phyloP scores from a whole-genome alignment of 495 filamentous ascomycete species.

The Tuber calosporum region DNA sequence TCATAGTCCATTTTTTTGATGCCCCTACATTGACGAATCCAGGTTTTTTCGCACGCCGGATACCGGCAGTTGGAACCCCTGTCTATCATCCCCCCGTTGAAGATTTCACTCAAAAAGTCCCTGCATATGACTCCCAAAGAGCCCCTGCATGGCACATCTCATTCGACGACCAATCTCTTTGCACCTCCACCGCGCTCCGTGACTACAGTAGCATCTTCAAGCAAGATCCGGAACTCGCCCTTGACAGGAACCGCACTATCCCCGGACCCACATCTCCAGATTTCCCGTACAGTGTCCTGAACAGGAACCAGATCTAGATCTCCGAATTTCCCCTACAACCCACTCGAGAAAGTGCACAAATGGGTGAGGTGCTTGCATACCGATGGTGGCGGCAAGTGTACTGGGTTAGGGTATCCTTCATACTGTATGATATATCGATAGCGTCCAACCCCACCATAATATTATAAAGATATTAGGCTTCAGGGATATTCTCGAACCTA shows the following conservation, averaged over 20 bases:
- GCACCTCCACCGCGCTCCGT: not conserved
- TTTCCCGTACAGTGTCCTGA: too few relatives aligned
- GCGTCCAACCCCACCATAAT: not conserved
- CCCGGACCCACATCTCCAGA: not conserved
- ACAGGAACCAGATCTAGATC: not conserved
- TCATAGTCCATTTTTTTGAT: too few relatives aligned
- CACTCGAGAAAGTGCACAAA: not conserved
- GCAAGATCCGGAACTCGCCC: not conserved
- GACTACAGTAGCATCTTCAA: not conserved
- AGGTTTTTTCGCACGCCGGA: too few relatives aligned
- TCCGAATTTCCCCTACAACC: not conserved
- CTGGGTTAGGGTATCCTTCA: not conserved
- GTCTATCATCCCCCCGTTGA: too few relatives aligned
- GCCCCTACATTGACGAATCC: too few relatives aligned
- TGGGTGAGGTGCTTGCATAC: not conserved
- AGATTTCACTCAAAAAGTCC: not conserved
- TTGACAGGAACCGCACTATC: not conserved
- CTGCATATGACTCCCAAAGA: not conserved
- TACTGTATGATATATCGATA: not conserved
- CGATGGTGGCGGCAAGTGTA: not conserved
- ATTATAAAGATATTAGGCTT: not conserved
- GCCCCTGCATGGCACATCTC: not conserved
- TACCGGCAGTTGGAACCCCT: not conserved
- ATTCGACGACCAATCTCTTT: not conserved
- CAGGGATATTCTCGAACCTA: not conserved